These are phyloP conservation scores for Solanum bulbocastanum DNA, from an alignment of 257 asterid genomes.

Conservation along the genomic window DNA sequence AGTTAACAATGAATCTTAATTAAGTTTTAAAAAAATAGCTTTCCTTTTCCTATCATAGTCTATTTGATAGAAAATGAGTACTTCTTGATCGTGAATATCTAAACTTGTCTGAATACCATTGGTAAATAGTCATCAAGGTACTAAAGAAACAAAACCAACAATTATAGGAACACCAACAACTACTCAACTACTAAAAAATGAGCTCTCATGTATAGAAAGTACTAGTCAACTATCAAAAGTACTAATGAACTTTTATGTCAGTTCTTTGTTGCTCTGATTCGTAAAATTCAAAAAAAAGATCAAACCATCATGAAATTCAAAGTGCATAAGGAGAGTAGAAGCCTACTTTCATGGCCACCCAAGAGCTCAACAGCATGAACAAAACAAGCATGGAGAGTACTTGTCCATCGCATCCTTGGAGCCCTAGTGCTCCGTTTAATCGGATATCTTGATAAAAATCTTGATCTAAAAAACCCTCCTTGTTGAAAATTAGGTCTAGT, in stretches of 20 bases:
- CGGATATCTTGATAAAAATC: slow-evolving; percentile 9
- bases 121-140: neutral
- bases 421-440: slow-evolving; percentile 35
- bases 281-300: neutral
- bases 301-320: neutral
- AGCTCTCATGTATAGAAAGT: neutral
- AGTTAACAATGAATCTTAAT: neutral
- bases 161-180: neutral
- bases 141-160: neutral
- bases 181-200: neutral
- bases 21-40: neutral
- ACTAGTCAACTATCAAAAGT: neutral
- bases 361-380: slow-evolving; percentile 47
- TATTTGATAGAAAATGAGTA: neutral
- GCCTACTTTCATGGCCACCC: slow-evolving; percentile 49
- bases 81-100: neutral
- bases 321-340: neutral
- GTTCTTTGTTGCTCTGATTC: neutral
- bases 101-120: neutral
- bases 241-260: neutral
- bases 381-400: slow-evolving; percentile 41
- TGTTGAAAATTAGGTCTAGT: neutral
- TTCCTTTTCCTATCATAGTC: neutral
- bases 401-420: slow-evolving; percentile 50
- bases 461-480: slow-evolving; percentile 14